A percentile compares a stretch with the other conserved stretches of the same genome.
Evolutionary conservation across 129 eudicot genomes (phyloP).

Genomic region (Chrysanthemum makinoi): DNA sequence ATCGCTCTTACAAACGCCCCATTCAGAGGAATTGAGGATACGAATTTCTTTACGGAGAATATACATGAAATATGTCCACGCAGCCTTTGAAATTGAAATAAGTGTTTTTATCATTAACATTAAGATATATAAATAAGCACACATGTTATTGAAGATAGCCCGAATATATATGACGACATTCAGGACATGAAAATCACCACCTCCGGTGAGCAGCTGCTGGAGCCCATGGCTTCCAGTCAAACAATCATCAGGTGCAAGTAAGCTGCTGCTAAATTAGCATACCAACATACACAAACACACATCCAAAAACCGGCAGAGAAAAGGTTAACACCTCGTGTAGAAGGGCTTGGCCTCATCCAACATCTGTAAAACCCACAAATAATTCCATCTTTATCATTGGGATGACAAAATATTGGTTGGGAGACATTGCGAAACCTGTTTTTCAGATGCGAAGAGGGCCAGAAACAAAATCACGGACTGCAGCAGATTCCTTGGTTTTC

Average conservation of each 20-base stretch:
- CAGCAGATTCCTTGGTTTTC: slow-evolving; percentile 48
- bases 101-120: slow-evolving; percentile 5
- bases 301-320: not conserved
- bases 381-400: slow-evolving; percentile 21
- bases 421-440: slow-evolving; percentile 10
- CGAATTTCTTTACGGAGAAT: not conserved
- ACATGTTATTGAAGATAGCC: not conserved
- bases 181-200: slow-evolving; percentile 39
- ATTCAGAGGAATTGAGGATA: too few species aligned
- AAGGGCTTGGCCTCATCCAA: slow-evolving; percentile 28
- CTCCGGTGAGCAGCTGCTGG: slow-evolving; percentile 50
- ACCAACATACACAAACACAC: not conserved
- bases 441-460: slow-evolving; percentile 62
- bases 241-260: slow-evolving; percentile 39
- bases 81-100: not conserved
- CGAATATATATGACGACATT: slow-evolving; percentile 11
- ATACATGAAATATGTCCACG: not conserved
- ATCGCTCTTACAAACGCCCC: too few species aligned
- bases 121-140: slow-evolving; percentile 10
- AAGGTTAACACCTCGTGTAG: not conserved
- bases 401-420: slow-evolving; percentile 31
- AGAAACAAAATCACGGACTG: slow-evolving; percentile 46
- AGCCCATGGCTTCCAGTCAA: slow-evolving; percentile 18
- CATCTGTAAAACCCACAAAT: slow-evolving; percentile 12
- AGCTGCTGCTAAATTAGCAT: not conserved